Percentiles rank a stretch among this genome's conserved stretches.
Conservation (phyloP, 805 yeast genomes). For the Teunomyces kruisii region DNA sequence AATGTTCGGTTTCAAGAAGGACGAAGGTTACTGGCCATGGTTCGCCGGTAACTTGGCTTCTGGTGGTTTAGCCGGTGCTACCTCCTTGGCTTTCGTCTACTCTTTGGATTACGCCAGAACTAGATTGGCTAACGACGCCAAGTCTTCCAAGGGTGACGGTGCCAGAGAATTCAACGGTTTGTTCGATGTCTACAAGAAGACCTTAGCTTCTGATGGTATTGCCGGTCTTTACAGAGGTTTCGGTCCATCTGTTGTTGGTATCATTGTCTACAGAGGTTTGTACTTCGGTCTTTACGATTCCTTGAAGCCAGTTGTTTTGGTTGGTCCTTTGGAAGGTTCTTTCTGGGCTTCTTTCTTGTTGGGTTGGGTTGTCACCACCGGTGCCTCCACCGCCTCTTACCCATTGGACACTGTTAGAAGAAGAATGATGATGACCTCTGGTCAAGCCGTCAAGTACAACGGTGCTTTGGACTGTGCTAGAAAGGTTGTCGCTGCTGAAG, state of each 20-base stretch:
- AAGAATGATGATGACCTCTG: slow-evolving; percentile 99
- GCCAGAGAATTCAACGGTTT: slow-evolving; percentile 97
- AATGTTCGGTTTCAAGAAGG: slow-evolving; percentile 96
- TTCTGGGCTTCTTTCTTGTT: slow-evolving; percentile 93
- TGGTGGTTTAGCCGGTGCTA: slow-evolving; percentile 98
- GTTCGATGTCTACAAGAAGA: slow-evolving; percentile 94
- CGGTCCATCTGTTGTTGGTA: slow-evolving; percentile 98
- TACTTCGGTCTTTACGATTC: slow-evolving; percentile 98
- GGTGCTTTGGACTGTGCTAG: slow-evolving; percentile 93
- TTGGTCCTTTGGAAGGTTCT: slow-evolving; percentile 91
- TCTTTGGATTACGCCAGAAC: slow-evolving; percentile 98
- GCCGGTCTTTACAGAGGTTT: slow-evolving; percentile 99
- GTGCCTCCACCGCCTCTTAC: slow-evolving; percentile 98
- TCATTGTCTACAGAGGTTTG: slow-evolving; percentile 97
- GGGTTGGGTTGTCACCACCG: slow-evolving; percentile 98
- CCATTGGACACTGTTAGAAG: slow-evolving; percentile 99
- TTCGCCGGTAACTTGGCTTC: slow-evolving; percentile 98
- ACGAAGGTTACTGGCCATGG: slow-evolving; percentile 90
- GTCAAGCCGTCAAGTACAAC: slow-evolving; percentile 95
- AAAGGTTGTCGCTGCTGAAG: slow-evolving; percentile 94
- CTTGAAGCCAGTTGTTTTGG: slow-evolving; percentile 89
- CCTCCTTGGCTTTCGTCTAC: slow-evolving; percentile 89
- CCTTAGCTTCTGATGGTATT: slow-evolving; percentile 92
- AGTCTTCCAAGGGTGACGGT: slow-evolving; percentile 82
- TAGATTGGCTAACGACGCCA: slow-evolving; percentile 98